A percentile compares a stretch with the other conserved stretches of the same genome.
phyloP scores from a whole-genome alignment of 257 asterid genomes.

The Capsicum baccatum region DNA sequence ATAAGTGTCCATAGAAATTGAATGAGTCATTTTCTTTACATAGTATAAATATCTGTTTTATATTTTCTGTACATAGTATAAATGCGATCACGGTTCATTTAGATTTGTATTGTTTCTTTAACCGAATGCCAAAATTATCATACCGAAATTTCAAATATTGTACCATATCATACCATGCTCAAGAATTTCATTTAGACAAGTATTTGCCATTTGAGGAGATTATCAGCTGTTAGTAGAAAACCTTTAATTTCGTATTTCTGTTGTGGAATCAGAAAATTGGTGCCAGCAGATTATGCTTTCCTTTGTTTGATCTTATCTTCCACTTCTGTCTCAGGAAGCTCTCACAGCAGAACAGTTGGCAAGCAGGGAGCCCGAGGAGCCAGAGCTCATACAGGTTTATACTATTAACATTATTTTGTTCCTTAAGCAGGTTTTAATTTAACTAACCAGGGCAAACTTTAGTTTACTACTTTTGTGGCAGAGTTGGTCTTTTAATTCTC shows the following conservation, averaged over 20 bases:
- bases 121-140: too few relatives aligned
- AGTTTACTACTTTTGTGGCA: background rate
- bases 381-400: constrained; percentile 66
- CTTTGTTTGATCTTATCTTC: constrained; percentile 21
- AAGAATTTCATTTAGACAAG: constrained; percentile 27
- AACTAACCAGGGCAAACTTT: background rate
- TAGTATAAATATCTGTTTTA: too few relatives aligned
- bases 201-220: background rate
- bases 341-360: constrained; percentile 85
- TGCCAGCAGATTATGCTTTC: background rate
- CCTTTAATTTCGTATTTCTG: constrained; percentile 7
- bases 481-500: background rate
- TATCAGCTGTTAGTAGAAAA: background rate
- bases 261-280: background rate
- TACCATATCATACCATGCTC: too few relatives aligned
- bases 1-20: background rate
- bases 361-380: constrained; percentile 76
- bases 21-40: background rate
- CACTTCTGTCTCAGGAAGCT: constrained; percentile 65
- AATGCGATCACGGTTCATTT: background rate
- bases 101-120: background rate
- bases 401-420: constrained; percentile 30
- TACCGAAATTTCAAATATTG: too few relatives aligned
- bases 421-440: constrained; percentile 15
- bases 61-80: background rate